Evolutionary conservation across 805 yeast genomes (phyloP), one percentile per base, ranked within the genome.

Genomic region (Wickerhamomyces bovis): DNA sequence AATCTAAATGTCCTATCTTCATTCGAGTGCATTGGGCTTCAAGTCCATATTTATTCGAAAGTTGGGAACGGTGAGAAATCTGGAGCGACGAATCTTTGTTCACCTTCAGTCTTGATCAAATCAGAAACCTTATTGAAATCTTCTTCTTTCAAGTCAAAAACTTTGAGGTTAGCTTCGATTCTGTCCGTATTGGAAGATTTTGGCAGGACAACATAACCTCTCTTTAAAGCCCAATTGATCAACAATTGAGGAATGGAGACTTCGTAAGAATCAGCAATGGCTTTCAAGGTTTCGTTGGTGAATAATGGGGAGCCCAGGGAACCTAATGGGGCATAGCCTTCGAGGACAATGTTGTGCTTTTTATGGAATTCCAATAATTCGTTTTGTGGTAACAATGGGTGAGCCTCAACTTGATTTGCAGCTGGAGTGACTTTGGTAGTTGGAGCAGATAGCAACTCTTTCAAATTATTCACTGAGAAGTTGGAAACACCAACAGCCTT

Each of bases 161-260:
- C 43, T 21, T 46, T 46, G 20, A 62, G 50, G 53, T 69, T 69
- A 13, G 65, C 54, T 7, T 53, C 62, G 44, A 75, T 65, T 70
- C 80, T 72, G 3, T 57, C 53, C 9, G 68, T 63, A 35, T 67
- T 68, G 33, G 69, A 68, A 21, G 78, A 73, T 55, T 76, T 76
- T 45, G 80, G 79, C 47, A 76, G 58, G 12, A 77, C 80, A 41
- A 78, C 76, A 78, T 43, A 78, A 74, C 75, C 78, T 65, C 84
- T 77, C 54, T 70, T 66, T 19, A 76, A 63, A 35, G 73, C 78
- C 87, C 86, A 81, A 28, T 81, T 76, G 50, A 80, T 67, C 43
- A 77, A 66, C 25, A 80, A 58, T 48, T 75, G 73, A 12, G 81
- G 83, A 11, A 81, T 70, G 9, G 61, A 61, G 11, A 63, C 67